Base-by-base conservation (phyloP, 768 basidiomycete species). In the Boletus rubropictus region DNA sequence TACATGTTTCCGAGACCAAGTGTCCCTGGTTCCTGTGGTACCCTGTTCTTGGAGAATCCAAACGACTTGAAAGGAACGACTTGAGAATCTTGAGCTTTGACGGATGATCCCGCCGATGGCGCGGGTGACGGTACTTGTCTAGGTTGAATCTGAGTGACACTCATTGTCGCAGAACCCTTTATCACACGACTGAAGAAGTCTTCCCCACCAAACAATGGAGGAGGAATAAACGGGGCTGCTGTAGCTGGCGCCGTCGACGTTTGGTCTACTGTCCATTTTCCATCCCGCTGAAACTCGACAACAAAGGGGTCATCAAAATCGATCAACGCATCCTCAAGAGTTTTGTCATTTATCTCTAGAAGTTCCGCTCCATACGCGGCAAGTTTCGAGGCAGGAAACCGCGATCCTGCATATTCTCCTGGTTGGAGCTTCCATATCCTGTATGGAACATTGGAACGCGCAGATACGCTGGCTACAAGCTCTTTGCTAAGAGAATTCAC, bases 1-100 rank as follows among this genome's bases (percentile, higher is more conserved):
- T 64, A 90, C 82, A 96, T 84, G 61, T 98, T 98, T 12, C 82
- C 82, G 4, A 98, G 73, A 18, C 94, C 94, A 11, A 94, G 74
- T 0, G 89, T 86, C 2, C 93, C 93, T 7, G 82, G 84, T 44
- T 80, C 82, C 44, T 61, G 53, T 39, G 73, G 47, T 32, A 61
- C 41, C 58, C 76, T 77, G 40, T 54, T 63, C 51, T 68, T 71
- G 50, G 66, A 55, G 37, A 66, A 63, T 33, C 60, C 59, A 44
- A 69, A 69, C n/a, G 66, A 52, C 28, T 57, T 68, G 55, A 62
- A 61, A 29, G 63, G 57, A 43, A 34, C 17, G 37, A 59, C 42
- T 35, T 62, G 57, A n/a, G 56, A 48, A 10, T 68, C 62, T 17
- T 62, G 57, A 17, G 32, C 42, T 31, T 57, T 69, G 20, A 56